Conservation (phyloP, 2,329 filamentous ascomycete species). For the Metarhizium sp. region DNA sequence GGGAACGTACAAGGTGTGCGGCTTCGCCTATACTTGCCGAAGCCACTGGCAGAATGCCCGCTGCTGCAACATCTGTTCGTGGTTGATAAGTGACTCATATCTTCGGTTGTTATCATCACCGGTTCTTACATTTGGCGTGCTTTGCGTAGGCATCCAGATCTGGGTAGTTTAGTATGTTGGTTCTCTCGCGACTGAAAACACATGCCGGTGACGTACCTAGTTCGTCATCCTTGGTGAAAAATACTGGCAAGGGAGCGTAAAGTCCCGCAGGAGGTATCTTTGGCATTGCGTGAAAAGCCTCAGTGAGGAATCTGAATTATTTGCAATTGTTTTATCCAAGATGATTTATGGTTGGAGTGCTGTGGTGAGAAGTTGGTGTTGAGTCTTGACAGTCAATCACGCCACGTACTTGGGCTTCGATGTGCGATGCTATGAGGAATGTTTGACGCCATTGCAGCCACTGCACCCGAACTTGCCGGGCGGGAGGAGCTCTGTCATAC, state of each 20-base stretch:
- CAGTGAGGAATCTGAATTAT: too few species aligned
- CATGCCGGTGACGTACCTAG: not conserved
- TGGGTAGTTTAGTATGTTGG: not conserved
- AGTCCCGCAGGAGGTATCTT: not conserved
- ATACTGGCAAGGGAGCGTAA: not conserved
- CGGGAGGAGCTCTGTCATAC: too few species aligned
- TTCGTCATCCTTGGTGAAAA: not conserved
- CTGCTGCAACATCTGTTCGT: not conserved
- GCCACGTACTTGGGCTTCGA: not conserved
- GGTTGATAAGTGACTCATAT: not conserved
- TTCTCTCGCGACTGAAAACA: not conserved
- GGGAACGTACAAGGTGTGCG: not conserved
- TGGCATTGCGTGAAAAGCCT: not conserved
- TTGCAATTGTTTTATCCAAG: too few species aligned
- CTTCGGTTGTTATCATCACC: rapidly evolving
- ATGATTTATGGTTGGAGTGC: too few species aligned
- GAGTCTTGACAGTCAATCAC: not conserved
- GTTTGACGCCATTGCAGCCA: not conserved
- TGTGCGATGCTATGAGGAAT: not conserved
- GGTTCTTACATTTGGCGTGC: not conserved
- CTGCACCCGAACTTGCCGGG: not conserved
- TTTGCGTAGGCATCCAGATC: not conserved
- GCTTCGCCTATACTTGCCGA: not conserved
- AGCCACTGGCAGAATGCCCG: not conserved
- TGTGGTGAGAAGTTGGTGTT: too few species aligned